Conservation (phyloP, 805 yeast species). For the Barnettozyma populi region DNA sequence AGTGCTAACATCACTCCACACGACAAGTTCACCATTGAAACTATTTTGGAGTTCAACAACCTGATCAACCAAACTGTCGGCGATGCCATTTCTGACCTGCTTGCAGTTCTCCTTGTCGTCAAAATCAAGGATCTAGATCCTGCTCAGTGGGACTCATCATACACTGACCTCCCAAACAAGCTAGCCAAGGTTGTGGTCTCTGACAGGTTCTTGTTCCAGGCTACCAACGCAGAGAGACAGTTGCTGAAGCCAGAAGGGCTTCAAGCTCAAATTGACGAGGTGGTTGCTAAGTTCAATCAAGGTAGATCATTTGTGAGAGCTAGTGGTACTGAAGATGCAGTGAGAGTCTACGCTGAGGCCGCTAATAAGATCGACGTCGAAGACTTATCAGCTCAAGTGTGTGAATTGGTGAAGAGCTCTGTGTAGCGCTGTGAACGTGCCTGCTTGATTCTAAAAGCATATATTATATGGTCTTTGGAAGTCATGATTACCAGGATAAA, state of each 20-base stretch:
- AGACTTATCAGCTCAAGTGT: slow-evolving; percentile 37
- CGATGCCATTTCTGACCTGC: slow-evolving; percentile 90
- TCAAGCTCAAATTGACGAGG: slow-evolving; percentile 64
- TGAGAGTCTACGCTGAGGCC: slow-evolving; percentile 92
- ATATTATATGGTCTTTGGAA: too few relatives aligned
- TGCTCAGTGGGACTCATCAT: slow-evolving; percentile 66
- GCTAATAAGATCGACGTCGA: slow-evolving; percentile 43
- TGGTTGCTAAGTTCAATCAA: slow-evolving; percentile 45
- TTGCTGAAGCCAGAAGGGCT: slow-evolving; percentile 72
- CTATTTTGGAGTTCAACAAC: slow-evolving; percentile 55
- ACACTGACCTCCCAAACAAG: slow-evolving; percentile 82
- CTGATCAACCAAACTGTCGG: slow-evolving; percentile 97
- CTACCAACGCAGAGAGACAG: slow-evolving; percentile 87
- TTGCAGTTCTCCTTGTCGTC: slow-evolving; percentile 67
- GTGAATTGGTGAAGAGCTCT: slow-evolving; percentile 29
- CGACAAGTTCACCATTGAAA: slow-evolving; percentile 44
- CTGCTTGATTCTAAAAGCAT: not conserved
- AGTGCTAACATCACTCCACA: slow-evolving; percentile 35
- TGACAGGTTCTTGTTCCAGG: slow-evolving; percentile 72
- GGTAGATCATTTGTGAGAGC: slow-evolving; percentile 95
- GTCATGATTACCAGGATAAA: too few relatives aligned
- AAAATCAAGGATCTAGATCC: slow-evolving; percentile 54
- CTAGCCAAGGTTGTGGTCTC: slow-evolving; percentile 77
- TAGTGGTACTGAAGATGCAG: slow-evolving; percentile 97
- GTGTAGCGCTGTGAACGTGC: slow-evolving; percentile 2